These are phyloP conservation scores for Bromus sterilis DNA, from an alignment of 176 grass and related monocot species.

Conservation along the genomic window DNA sequence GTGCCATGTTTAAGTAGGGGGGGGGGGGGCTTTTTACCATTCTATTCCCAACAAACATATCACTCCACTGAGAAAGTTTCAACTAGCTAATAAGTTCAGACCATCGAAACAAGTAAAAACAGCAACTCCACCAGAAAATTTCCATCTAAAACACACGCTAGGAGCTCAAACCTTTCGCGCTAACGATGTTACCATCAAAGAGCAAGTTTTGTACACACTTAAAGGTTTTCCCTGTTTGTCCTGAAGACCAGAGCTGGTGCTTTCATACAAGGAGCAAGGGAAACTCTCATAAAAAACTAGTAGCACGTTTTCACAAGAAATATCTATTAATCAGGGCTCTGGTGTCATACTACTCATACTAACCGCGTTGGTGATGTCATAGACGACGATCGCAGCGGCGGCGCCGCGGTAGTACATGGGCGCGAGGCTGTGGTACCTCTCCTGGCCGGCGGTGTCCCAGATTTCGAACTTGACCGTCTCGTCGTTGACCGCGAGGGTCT, in stretches of 20 bases:
- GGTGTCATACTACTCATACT: constrained; percentile 13
- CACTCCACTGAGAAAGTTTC: neutral
- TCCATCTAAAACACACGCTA: neutral
- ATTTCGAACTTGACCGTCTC: constrained; percentile 93
- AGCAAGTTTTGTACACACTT: neutral
- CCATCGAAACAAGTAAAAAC: no score
- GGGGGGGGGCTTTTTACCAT: neutral
- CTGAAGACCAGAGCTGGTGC: neutral
- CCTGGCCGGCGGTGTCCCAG: constrained; percentile 95
- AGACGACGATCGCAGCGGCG: constrained; percentile 74
- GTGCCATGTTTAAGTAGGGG: neutral
- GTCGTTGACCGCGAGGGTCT: constrained; percentile 69
- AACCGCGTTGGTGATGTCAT: constrained; percentile 80
- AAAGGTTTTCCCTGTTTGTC: neutral
- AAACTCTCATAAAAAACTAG: neutral
- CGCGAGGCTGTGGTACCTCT: constrained; percentile 86
- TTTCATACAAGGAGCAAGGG: neutral
- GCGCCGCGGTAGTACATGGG: constrained; percentile 93
- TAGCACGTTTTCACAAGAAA: no score
- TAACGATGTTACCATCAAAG: neutral
- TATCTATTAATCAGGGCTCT: neutral
- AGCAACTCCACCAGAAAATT: neutral
- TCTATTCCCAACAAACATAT: neutral
- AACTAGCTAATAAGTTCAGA: neutral
- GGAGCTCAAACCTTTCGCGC: neutral